Evolutionary conservation across 1,284 basidiomycete genomes (phyloP).

Genomic region (Moesziomyces globuligerus): DNA sequence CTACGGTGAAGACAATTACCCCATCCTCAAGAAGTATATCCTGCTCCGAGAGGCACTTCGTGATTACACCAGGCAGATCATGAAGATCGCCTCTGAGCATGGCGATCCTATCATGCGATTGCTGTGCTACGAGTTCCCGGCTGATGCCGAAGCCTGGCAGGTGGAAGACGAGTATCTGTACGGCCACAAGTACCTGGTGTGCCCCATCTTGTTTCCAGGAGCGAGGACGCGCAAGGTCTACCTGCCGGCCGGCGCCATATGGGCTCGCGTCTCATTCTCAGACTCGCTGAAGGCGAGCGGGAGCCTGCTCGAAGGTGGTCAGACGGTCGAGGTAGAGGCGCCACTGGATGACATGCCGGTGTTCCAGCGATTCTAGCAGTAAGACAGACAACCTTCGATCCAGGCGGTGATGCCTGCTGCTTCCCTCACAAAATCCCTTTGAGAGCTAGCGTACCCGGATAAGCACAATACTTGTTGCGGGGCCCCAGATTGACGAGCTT

Average conservation of each 20-base stretch:
- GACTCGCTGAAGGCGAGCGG: background rate
- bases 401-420: too few species aligned
- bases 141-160: slow-evolving; percentile 12
- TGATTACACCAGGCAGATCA: slow-evolving; percentile 9
- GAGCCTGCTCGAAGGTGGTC: slow-evolving; percentile 7
- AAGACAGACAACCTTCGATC: too few species aligned
- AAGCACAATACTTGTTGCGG: too few species aligned
- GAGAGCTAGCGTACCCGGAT: too few species aligned
- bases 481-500: too few species aligned
- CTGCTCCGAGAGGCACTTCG: slow-evolving; percentile 15
- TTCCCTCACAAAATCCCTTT: too few species aligned
- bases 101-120: slow-evolving; percentile 28
- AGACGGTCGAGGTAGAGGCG: slow-evolving; percentile 4
- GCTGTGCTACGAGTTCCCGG: slow-evolving; percentile 27
- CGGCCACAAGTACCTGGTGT: slow-evolving; percentile 23
- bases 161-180: slow-evolving; percentile 35
- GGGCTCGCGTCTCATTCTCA: slow-evolving; percentile 2
- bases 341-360: slow-evolving; percentile 32
- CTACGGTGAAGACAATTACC: slow-evolving; percentile 13
- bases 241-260: slow-evolving; percentile 13
- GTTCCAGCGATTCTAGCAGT: slow-evolving; percentile 11
- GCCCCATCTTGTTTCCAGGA: slow-evolving; percentile 14
- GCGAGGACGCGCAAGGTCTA: slow-evolving; percentile 6
- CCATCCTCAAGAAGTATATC: slow-evolving; percentile 24
- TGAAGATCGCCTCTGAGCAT: slow-evolving; percentile 9